Percentiles rank a stretch among this genome's conserved stretches.
phyloP scores from a whole-genome alignment of 2,329 filamentous ascomycete genomes.

The Diaporthe citrichinensis region DNA sequence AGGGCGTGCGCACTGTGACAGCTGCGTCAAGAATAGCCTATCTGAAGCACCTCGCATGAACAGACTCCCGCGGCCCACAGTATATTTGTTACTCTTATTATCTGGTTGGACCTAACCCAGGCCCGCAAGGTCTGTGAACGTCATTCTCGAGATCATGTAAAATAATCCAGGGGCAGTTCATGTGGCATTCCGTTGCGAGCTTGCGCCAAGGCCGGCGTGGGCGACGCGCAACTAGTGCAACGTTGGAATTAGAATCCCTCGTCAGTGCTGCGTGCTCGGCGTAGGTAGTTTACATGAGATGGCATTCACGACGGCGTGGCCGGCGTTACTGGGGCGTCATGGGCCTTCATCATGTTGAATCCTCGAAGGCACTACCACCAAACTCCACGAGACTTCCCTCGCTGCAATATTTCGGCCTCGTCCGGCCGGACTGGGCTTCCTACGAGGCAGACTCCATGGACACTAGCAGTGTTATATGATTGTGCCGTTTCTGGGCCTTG shows the following conservation, averaged over 20 bases:
- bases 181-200: neutral
- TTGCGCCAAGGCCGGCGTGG: neutral
- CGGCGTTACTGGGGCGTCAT: neutral
- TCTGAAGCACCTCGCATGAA: neutral
- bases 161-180: neutral
- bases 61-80: neutral
- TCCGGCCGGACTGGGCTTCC: too few species aligned
- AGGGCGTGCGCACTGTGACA: neutral
- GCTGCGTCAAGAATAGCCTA: slow-evolving; percentile 5
- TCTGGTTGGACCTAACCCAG: neutral
- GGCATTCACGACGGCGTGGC: neutral
- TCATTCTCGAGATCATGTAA: neutral
- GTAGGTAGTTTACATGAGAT: neutral
- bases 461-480: neutral
- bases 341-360: neutral
- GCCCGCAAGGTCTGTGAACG: neutral
- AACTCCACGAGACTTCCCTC: neutral
- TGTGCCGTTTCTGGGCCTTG: neutral
- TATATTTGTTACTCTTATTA: too few species aligned
- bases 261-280: neutral
- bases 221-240: slow-evolving; percentile 10
- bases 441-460: neutral
- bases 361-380: neutral
- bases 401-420: too few species aligned
- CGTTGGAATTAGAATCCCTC: neutral